Base-by-base conservation (phyloP, 78 protist genomes). In the Dictyostelium capitatum region DNA sequence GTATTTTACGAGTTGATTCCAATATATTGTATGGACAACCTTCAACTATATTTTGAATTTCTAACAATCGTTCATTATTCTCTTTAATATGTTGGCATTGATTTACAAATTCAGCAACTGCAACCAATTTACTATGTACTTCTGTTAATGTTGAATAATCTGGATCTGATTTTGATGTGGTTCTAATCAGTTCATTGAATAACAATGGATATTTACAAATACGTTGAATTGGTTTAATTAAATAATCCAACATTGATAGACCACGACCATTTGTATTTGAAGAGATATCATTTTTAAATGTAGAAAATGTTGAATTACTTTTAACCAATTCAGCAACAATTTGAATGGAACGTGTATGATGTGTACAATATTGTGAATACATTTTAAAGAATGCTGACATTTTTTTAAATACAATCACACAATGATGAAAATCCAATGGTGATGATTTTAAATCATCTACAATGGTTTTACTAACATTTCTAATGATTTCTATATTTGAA, bases 171-270 rank as follows among this genome's bases (percentile, higher is more conserved):
- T 48, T 48, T 8, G 89, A 12, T 0, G 80, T 80, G 9, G 32
- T 57, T 41, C 74, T 91, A 11, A 91, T 14, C 20, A 91, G 15
- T 46, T 91, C 89, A 54, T 91, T 77, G 62, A 91, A 91, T 5
- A 91, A 23, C 43, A 91, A 50, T n/a, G 95, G 95, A 70, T 91
- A 91, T 70, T 91, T 91, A 79, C 95, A 91, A 25, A 91, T 77
- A 51, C 95, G 77, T 78, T 91, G 95, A 14, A 91, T 87, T 10
- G 95, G 95, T 54, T 91, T 91, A 46, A 91, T 79, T 30, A 91
- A 30, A 59, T 89, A 91, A 17, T 91, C 95, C 19, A 64, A 77
- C 15, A 91, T n/a, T 62, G 84, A 57, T 23, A 91, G 11, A 17
- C 95, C 95, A 54, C 94, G 74, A 15, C 73, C 62, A 23, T 56